phyloP scores from a whole-genome alignment of 2,329 filamentous ascomycete species.

The Juglanconis oblonga region DNA sequence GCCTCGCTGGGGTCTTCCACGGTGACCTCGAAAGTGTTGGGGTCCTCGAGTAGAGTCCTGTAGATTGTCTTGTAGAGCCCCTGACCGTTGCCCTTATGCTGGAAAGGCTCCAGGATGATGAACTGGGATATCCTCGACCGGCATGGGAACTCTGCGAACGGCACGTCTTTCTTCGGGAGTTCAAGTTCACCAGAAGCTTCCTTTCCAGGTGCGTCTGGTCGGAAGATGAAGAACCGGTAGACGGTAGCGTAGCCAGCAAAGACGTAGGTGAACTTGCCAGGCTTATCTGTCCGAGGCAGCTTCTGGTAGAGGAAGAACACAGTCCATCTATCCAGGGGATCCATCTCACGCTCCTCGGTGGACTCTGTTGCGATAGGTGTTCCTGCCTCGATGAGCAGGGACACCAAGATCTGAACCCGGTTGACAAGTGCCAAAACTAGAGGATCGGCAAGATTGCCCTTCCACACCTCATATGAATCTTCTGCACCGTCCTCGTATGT shows the following conservation, averaged over 20 bases:
- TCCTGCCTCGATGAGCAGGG: conserved; percentile 93
- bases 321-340: conserved; percentile 79
- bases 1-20: conserved; percentile 91
- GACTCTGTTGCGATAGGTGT: conserved; percentile 55
- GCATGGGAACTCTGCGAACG: conserved; percentile 64
- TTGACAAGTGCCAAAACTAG: conserved; percentile 69
- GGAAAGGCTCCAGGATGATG: conserved; percentile 83
- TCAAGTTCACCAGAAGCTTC: conserved; percentile 32
- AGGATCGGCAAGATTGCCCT: conserved; percentile 67
- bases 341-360: conserved; percentile 55
- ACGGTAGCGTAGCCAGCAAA: conserved; percentile 89
- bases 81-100: conserved; percentile 74
- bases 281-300: conserved; percentile 38
- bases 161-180: conserved; percentile 28
- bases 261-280: conserved; percentile 61
- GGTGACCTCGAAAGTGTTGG: conserved; percentile 76
- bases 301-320: conserved; percentile 84
- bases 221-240: conserved; percentile 77
- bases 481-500: conserved; percentile 56
- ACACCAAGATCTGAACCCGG: conserved; percentile 78
- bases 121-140: conserved; percentile 91
- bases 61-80: conserved; percentile 81
- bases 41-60: conserved; percentile 61
- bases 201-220: conserved; percentile 38
- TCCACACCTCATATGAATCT: conserved; percentile 80